Conservation (phyloP, 2,329 filamentous ascomycete species). For the Fusarium virguliforme region DNA sequence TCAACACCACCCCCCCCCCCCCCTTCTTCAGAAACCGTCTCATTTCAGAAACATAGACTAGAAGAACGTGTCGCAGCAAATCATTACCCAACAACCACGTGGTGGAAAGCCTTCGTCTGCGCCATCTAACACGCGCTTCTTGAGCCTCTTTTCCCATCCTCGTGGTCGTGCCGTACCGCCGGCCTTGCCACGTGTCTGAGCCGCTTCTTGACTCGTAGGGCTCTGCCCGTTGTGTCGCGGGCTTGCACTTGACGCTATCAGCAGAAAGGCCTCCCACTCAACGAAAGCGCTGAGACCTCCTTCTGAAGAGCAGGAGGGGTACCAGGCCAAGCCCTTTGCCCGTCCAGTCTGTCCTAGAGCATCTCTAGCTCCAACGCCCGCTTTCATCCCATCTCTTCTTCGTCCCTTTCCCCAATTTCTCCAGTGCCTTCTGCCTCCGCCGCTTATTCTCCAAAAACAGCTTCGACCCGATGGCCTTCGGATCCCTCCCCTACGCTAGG, state of each 20-base stretch:
- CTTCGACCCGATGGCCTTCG: not conserved
- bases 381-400: constrained; percentile 1
- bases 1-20: not conserved
- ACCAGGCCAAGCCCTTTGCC: constrained; percentile 10
- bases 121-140: no score
- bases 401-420: not conserved
- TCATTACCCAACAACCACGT: constrained; percentile 13
- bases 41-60: constrained; percentile 5
- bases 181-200: constrained; percentile 19
- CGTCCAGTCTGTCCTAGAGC: constrained; percentile 6
- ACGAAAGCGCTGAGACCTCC: not conserved
- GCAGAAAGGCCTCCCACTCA: not conserved
- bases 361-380: constrained; percentile 7
- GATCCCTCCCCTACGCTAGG: constrained; percentile 10
- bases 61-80: constrained; percentile 3
- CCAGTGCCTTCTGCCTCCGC: not conserved
- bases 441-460: constrained; percentile 7
- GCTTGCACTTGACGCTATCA: not conserved
- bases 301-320: not conserved
- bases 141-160: constrained; percentile 19
- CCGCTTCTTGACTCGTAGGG: constrained; percentile 18
- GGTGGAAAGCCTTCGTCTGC: constrained; percentile 1
- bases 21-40: constrained; percentile 6
- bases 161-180: constrained; percentile 23
- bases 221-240: not conserved